Percentiles rank a stretch among this genome's conserved stretches.
These are phyloP conservation scores for Didymellaceae sp. DNA, from an alignment of 2,329 filamentous ascomycete species.

Conservation along the genomic window DNA sequence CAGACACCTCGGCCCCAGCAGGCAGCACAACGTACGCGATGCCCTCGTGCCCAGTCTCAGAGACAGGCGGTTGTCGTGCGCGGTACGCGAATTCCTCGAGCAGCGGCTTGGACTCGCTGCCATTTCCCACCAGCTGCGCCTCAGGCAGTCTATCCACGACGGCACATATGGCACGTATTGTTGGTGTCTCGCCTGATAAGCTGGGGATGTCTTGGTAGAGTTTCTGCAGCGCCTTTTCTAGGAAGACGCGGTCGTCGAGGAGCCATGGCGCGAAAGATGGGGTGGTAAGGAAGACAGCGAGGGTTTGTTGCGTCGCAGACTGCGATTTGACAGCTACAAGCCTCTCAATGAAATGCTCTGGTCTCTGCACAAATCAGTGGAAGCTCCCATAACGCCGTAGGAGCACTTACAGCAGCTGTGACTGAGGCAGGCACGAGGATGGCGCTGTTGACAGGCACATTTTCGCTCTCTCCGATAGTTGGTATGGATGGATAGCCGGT, in stretches of 20 bases:
- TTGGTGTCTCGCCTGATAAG: background rate
- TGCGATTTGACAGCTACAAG: conserved; percentile 26
- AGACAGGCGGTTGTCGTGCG: conserved; percentile 17
- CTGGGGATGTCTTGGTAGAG: conserved; percentile 19
- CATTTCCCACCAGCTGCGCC: conserved; percentile 12
- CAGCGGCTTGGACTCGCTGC: no score
- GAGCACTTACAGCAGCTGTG: conserved; percentile 26
- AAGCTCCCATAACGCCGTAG: background rate
- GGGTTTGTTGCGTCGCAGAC: conserved; percentile 5
- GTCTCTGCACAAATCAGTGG: conserved; percentile 25
- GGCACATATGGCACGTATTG: conserved; percentile 38
- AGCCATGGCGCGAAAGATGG: conserved; percentile 44
- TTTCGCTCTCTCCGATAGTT: background rate
- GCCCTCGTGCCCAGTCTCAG: conserved; percentile 42
- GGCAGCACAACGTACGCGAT: conserved; percentile 39
- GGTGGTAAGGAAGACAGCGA: conserved; percentile 42
- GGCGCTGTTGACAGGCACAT: conserved; percentile 23
- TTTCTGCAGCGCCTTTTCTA: conserved; percentile 33
- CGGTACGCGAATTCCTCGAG: background rate
- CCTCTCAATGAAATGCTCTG: conserved; percentile 30
- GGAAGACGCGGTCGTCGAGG: conserved; percentile 33
- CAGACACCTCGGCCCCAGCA: background rate
- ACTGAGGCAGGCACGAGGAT: conserved; percentile 39
- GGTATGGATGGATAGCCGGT: background rate
- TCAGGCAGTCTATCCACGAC: conserved; percentile 48